Evolutionary conservation across 73 alveolate genomes (phyloP).

Genomic region (Paraurostyla sp.): DNA sequence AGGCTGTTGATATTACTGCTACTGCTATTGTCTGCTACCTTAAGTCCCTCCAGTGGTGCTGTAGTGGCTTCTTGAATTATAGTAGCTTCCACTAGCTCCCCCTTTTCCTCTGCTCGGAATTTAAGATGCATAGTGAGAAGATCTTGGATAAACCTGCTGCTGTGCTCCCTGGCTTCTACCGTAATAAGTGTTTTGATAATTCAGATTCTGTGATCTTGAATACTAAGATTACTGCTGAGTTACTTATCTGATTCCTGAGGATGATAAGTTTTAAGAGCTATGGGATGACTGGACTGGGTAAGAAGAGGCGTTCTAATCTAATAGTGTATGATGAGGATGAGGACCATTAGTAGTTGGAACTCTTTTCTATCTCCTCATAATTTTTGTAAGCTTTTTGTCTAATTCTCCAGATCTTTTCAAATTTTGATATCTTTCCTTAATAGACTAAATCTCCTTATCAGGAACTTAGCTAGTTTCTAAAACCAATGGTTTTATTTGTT

Average conservation of each 20-base stretch:
- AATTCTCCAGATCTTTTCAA: slow-evolving; percentile 20
- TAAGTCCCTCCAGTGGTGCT: not conserved
- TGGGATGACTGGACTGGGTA: not conserved
- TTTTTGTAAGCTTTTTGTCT: slow-evolving; percentile 1
- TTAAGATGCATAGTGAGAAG: too few species aligned
- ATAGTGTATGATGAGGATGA: slow-evolving; percentile 38
- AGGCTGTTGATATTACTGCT: slow-evolving; percentile 17
- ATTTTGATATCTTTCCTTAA: not conserved
- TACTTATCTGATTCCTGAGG: too few species aligned
- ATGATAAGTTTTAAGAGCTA: not conserved
- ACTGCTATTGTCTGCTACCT: not conserved
- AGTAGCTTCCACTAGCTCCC: too few species aligned
- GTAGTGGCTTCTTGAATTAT: not conserved
- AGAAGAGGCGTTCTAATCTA: too few species aligned
- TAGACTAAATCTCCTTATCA: slow-evolving; percentile 7
- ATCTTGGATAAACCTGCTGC: too few species aligned
- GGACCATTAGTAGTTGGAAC: slow-evolving; percentile 18
- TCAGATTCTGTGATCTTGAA: too few species aligned
- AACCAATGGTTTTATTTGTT: slow-evolving; percentile 34
- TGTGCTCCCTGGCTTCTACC: too few species aligned
- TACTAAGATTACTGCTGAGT: not conserved
- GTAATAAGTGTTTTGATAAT: too few species aligned
- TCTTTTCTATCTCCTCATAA: not conserved
- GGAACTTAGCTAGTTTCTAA: not conserved
- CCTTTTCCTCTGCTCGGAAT: too few species aligned